Evolutionary conservation across 2,329 filamentous ascomycete genomes (phyloP).

Genomic region (Diaporthe eres): DNA sequence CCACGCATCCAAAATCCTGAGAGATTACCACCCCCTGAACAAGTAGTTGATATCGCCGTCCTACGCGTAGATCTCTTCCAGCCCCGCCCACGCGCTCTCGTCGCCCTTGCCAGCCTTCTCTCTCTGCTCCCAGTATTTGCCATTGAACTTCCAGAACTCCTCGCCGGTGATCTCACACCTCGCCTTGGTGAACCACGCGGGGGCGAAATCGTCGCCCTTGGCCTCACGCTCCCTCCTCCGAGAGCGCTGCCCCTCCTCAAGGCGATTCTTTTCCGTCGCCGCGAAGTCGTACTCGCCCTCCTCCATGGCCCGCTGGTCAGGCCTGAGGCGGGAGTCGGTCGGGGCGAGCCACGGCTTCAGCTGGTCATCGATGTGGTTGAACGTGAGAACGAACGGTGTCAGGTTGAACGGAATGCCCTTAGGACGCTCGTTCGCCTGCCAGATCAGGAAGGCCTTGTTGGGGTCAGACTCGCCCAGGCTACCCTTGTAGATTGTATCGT

Average conservation of each 20-base stretch:
- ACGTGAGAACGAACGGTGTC: constrained; percentile 91
- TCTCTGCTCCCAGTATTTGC: constrained; percentile 87
- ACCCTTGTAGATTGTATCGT: constrained; percentile 56
- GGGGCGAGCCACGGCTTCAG: constrained; percentile 84
- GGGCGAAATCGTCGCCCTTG: constrained; percentile 83
- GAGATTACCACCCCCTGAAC: constrained; percentile 28
- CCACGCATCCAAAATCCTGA: constrained; percentile 1
- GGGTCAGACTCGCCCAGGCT: constrained; percentile 70
- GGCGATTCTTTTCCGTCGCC: constrained; percentile 91
- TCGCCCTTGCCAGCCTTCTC: constrained; percentile 75
- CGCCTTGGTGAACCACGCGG: constrained; percentile 86
- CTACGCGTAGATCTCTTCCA: constrained; percentile 80
- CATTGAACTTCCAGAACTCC: constrained; percentile 90
- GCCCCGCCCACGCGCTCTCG: constrained; percentile 72
- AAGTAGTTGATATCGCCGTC: constrained; percentile 14
- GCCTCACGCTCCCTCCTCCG: constrained; percentile 81
- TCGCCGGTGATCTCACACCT: constrained; percentile 86
- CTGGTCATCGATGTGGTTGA: constrained; percentile 93
- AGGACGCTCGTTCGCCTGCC: constrained; percentile 88
- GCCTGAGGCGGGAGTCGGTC: constrained; percentile 92
- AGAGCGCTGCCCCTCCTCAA: constrained; percentile 91
- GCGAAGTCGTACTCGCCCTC: constrained; percentile 97
- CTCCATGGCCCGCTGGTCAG: constrained; percentile 98
- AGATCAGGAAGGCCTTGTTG: constrained; percentile 87
- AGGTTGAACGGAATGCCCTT: constrained; percentile 94